Conservation (phyloP, 2,329 filamentous ascomycete species). For the Diaporthe sp. region DNA sequence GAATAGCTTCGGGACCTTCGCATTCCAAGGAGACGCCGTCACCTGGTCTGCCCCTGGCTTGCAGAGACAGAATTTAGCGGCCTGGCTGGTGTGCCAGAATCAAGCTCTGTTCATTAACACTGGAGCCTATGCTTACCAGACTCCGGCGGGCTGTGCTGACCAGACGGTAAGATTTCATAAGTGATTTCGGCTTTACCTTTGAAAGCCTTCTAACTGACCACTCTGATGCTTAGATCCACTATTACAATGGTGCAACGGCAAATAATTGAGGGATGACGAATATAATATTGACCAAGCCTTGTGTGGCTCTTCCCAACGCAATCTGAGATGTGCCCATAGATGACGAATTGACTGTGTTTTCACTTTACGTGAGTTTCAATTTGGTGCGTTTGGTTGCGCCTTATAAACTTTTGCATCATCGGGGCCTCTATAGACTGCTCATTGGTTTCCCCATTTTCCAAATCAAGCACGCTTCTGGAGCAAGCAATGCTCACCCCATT, state of each 20-base stretch:
- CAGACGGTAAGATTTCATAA: constrained; percentile 62
- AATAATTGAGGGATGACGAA: constrained; percentile 23
- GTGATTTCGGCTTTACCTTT: background rate
- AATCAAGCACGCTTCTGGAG: constrained; percentile 65
- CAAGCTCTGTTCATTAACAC: constrained; percentile 70
- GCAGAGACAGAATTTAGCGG: constrained; percentile 66
- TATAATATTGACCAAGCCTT: background rate
- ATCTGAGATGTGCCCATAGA: background rate
- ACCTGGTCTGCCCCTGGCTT: constrained; percentile 66
- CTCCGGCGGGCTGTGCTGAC: constrained; percentile 70
- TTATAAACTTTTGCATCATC: background rate
- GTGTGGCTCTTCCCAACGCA: background rate
- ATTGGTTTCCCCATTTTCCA: background rate
- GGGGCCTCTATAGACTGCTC: background rate
- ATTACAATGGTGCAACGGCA: constrained; percentile 53
- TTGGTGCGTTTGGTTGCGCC: background rate
- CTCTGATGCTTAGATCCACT: constrained; percentile 55
- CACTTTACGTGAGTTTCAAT: background rate
- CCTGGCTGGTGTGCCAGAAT: constrained; percentile 70
- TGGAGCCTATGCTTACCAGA: constrained; percentile 71
- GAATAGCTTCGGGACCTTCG: constrained; percentile 70
- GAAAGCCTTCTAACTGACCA: constrained; percentile 9
- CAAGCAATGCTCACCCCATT: constrained; percentile 92
- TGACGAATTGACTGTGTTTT: background rate
- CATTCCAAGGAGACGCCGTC: constrained; percentile 70